phyloP scores from a whole-genome alignment of 306 rosid genomes.

The Cucumis hystrix region DNA sequence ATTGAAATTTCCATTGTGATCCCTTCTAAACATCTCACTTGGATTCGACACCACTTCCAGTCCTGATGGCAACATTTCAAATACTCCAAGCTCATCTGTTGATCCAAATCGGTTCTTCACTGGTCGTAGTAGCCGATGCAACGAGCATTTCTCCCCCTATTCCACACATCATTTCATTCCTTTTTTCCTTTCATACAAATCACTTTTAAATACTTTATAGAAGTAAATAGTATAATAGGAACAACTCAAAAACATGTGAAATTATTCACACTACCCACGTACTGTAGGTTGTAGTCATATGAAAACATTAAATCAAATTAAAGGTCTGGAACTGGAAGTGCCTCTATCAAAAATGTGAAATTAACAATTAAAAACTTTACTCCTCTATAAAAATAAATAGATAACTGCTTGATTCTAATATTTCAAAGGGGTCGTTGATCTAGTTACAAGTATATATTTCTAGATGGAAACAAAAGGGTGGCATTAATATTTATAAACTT shows the following conservation, averaged over 20 bases:
- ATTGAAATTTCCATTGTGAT: conserved; percentile 29
- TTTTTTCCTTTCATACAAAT: not conserved
- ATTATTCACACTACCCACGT: not conserved
- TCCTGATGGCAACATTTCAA: conserved; percentile 78
- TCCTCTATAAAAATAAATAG: not conserved
- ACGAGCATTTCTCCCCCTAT: conserved; percentile 82
- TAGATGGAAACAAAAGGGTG: not conserved
- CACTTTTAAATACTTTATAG: not conserved
- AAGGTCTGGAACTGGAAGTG: not conserved
- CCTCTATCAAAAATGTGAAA: not conserved
- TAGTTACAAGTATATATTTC: not conserved
- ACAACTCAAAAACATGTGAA: not conserved
- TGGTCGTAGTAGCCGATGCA: conserved; percentile 80
- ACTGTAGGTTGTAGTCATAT: not conserved
- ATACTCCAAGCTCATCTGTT: conserved; percentile 93
- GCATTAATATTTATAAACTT: not conserved
- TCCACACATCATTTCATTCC: not conserved
- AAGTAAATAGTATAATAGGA: not conserved
- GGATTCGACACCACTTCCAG: conserved; percentile 60
- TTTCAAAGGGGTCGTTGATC: not conserved
- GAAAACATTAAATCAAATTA: not conserved
- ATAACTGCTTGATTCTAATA: not conserved
- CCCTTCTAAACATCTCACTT: conserved; percentile 64
- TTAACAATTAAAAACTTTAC: not conserved
- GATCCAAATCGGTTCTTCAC: conserved; percentile 96